Evolutionary conservation across 164 flowering plant species (phyloP).

Genomic region (Magnolia sinica): DNA sequence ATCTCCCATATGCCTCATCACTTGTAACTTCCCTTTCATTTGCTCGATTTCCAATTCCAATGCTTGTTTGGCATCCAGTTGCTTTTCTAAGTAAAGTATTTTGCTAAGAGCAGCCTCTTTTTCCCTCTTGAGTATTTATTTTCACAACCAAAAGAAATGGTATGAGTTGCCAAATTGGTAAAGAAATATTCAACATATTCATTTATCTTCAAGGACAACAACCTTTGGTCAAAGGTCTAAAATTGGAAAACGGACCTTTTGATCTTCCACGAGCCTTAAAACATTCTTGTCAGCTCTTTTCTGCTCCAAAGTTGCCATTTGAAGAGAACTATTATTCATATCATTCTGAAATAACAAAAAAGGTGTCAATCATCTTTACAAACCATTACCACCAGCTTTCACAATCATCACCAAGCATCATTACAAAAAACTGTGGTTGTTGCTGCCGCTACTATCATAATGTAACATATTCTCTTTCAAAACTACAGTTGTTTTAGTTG

Average conservation of each 20-base stretch:
- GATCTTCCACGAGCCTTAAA: slow-evolving; percentile 54
- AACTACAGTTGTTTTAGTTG: not conserved
- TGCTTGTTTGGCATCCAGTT: slow-evolving; percentile 71
- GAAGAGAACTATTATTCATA: slow-evolving; percentile 19
- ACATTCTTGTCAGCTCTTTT: slow-evolving; percentile 57
- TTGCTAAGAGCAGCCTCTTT: slow-evolving; percentile 48
- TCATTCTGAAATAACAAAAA: slow-evolving; percentile 41
- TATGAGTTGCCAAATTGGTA: not conserved
- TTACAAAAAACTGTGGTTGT: not conserved
- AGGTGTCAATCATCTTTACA: not conserved
- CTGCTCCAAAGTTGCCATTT: slow-evolving; percentile 61
- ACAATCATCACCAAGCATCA: not conserved
- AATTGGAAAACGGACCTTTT: slow-evolving; percentile 42
- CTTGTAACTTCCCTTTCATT: slow-evolving; percentile 55
- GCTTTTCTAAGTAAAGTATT: slow-evolving; percentile 50
- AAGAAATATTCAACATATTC: not conserved
- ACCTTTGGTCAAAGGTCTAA: not conserved
- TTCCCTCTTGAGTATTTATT: slow-evolving; percentile 35
- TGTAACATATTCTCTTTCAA: not conserved
- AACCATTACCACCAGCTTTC: not conserved
- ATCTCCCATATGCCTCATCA: slow-evolving; percentile 60
- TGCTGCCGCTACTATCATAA: not conserved
- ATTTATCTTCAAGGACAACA: not conserved
- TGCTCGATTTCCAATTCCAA: slow-evolving; percentile 70
- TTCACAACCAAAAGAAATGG: not conserved